Conservation (phyloP, 2,329 filamentous ascomycete genomes). For the Polychaeton citri region DNA sequence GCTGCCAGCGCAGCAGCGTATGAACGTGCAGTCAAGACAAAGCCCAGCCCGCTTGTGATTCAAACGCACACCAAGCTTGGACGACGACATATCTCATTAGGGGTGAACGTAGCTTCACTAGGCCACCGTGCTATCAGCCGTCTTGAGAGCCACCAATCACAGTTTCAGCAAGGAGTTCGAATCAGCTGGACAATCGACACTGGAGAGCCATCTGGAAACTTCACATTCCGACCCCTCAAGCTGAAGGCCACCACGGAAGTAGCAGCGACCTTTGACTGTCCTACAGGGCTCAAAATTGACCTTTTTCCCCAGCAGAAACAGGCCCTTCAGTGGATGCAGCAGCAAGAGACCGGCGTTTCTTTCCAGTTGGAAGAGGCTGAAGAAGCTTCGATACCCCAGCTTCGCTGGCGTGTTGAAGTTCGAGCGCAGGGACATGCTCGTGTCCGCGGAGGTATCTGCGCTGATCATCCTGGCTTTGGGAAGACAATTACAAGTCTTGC, state of each 20-base stretch:
- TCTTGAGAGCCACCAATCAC: slow-evolving; percentile 1
- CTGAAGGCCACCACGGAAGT: slow-evolving; percentile 5
- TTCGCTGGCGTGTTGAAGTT: slow-evolving; percentile 47
- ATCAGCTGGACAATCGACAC: slow-evolving; percentile 15
- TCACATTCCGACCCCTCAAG: slow-evolving; percentile 9
- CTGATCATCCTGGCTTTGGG: slow-evolving; percentile 52
- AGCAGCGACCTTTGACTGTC: slow-evolving; percentile 1
- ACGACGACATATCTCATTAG: slow-evolving; percentile 7
- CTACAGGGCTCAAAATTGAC: slow-evolving; percentile 18
- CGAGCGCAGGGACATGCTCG: slow-evolving; percentile 27
- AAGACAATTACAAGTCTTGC: slow-evolving; percentile 51
- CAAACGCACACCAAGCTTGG: not conserved
- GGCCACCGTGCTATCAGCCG: slow-evolving; percentile 17
- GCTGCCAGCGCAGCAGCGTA: slow-evolving; percentile 35
- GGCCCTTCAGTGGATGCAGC: slow-evolving; percentile 47
- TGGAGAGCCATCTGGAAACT: not conserved
- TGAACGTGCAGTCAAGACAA: slow-evolving; percentile 38
- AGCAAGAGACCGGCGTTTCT: slow-evolving; percentile 34
- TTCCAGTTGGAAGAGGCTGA: slow-evolving; percentile 44
- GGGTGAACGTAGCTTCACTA: slow-evolving; percentile 16
- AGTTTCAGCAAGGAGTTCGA: not conserved
- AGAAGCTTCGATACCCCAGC: slow-evolving; percentile 36
- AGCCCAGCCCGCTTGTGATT: slow-evolving; percentile 23
- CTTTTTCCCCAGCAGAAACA: slow-evolving; percentile 41
- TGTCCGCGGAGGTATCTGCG: slow-evolving; percentile 47